Percentiles rank a stretch among this genome's conserved stretches.
Conservation (phyloP, 495 filamentous ascomycete species). For the Talaromyces borbonicus region DNA sequence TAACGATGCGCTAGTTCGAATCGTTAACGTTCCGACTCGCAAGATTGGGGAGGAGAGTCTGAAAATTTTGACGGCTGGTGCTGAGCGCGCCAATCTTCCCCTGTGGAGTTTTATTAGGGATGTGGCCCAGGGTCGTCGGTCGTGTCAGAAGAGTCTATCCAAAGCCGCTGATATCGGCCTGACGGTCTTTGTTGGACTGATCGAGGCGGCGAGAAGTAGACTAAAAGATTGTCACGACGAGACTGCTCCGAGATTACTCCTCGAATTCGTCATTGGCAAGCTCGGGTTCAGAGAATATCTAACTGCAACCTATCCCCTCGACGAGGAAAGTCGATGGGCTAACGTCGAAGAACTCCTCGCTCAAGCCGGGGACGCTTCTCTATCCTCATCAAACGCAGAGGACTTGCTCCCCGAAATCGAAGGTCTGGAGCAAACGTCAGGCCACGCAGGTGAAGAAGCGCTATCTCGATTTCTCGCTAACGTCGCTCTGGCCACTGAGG, state of each 20-base stretch:
- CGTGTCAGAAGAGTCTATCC: slow-evolving; percentile 55
- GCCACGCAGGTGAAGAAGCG: slow-evolving; percentile 47
- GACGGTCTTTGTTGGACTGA: slow-evolving; percentile 49
- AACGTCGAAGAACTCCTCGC: slow-evolving; percentile 83
- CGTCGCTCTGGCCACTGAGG: slow-evolving; percentile 73
- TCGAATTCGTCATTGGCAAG: slow-evolving; percentile 64
- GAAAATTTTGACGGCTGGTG: slow-evolving; percentile 64
- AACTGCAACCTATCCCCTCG: slow-evolving; percentile 55
- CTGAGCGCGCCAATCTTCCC: slow-evolving; percentile 49
- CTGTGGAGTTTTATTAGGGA: slow-evolving; percentile 68
- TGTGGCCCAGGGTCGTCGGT: slow-evolving; percentile 59
- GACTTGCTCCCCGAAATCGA: slow-evolving; percentile 70
- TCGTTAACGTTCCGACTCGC: slow-evolving; percentile 78
- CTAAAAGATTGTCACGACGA: slow-evolving; percentile 39
- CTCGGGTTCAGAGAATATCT: slow-evolving; percentile 67
- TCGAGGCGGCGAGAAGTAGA: slow-evolving; percentile 50
- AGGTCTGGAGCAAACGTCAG: slow-evolving; percentile 62
- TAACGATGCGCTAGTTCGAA: slow-evolving; percentile 75
- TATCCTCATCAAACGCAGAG: slow-evolving; percentile 38
- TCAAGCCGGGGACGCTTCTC: slow-evolving; percentile 56
- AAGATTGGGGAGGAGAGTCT: slow-evolving; percentile 77
- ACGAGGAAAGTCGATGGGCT: slow-evolving; percentile 77
- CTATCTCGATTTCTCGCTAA: slow-evolving; percentile 83
- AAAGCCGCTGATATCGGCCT: slow-evolving; percentile 58
- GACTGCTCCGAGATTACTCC: slow-evolving; percentile 54